phyloP scores from a whole-genome alignment of 2,329 filamentous ascomycete species.

The Stachybotrys elegans region DNA sequence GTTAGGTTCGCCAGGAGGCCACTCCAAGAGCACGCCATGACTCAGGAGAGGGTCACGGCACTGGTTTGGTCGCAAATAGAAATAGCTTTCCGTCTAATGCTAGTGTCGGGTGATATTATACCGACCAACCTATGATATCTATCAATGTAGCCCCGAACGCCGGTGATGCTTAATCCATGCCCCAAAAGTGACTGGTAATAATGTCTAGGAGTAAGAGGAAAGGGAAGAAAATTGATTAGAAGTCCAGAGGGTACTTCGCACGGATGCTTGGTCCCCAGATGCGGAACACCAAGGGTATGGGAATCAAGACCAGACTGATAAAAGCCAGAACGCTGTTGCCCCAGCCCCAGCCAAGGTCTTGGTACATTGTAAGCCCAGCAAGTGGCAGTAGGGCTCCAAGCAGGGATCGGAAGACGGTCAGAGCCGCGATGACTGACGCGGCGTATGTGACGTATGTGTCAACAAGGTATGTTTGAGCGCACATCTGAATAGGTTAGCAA shows the following conservation, averaged over 20 bases:
- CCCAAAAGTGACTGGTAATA: too few relatives aligned
- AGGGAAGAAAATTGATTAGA: too few relatives aligned
- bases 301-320: slow-evolving; percentile 26
- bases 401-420: slow-evolving; percentile 39
- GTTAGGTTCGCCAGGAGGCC: too few relatives aligned
- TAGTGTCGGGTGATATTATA: too few relatives aligned
- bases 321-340: slow-evolving; percentile 39
- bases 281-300: slow-evolving; percentile 14
- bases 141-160: too few relatives aligned
- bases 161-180: too few relatives aligned
- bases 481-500: slow-evolving; percentile 14
- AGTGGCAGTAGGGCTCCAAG: slow-evolving; percentile 62
- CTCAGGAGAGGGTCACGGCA: too few relatives aligned
- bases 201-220: too few relatives aligned
- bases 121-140: too few relatives aligned
- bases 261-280: slow-evolving; percentile 17
- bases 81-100: too few relatives aligned
- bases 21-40: too few relatives aligned
- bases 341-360: slow-evolving; percentile 41
- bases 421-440: slow-evolving; percentile 23
- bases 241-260: slow-evolving; percentile 14
- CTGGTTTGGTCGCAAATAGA: too few relatives aligned
- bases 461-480: slow-evolving; percentile 30
- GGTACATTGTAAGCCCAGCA: slow-evolving; percentile 41
- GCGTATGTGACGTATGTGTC: slow-evolving; percentile 24